Percentiles rank a stretch among this genome's conserved stretches.
Conservation (phyloP, 2,329 filamentous ascomycete genomes). For the Hirsutella thompsonii region DNA sequence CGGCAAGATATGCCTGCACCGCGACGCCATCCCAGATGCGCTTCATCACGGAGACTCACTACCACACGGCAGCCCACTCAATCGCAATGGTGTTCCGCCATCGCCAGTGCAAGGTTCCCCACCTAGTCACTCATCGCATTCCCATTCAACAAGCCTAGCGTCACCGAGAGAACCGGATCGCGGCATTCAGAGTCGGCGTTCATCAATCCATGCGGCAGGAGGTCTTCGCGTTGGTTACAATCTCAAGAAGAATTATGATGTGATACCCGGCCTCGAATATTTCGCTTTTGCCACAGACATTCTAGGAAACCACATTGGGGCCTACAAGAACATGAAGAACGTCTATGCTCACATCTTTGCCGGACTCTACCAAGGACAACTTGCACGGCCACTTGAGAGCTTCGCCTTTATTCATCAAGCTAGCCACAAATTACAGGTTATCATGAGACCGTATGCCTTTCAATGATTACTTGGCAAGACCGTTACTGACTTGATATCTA, state of each 20-base stretch:
- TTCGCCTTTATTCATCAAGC: constrained; percentile 49
- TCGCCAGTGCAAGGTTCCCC: constrained; percentile 45
- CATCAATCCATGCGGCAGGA: constrained; percentile 33
- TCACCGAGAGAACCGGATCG: constrained; percentile 40
- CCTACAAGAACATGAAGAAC: constrained; percentile 67
- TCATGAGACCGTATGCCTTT: constrained; percentile 53
- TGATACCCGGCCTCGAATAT: constrained; percentile 81
- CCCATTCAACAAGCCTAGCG: constrained; percentile 35
- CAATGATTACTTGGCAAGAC: constrained; percentile 15
- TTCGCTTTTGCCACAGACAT: constrained; percentile 82
- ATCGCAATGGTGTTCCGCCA: constrained; percentile 36
- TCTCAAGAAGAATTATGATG: constrained; percentile 55
- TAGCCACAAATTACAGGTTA: constrained; percentile 49
- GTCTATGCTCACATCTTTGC: constrained; percentile 78
- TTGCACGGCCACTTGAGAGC: constrained; percentile 78
- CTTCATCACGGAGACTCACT: constrained; percentile 24
- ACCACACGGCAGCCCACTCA: constrained; percentile 21
- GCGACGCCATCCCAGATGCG: constrained; percentile 42
- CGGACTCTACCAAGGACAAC: constrained; percentile 77
- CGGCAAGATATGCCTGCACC: constrained; percentile 62
- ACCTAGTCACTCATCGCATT: constrained; percentile 28
- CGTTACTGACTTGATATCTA: constrained; percentile 10
- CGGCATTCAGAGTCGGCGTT: constrained; percentile 31
- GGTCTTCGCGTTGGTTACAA: constrained; percentile 14
- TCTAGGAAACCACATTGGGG: constrained; percentile 66